phyloP scores from a whole-genome alignment of 495 filamentous ascomycete species.

The Aspergillus saccharolyticus region DNA sequence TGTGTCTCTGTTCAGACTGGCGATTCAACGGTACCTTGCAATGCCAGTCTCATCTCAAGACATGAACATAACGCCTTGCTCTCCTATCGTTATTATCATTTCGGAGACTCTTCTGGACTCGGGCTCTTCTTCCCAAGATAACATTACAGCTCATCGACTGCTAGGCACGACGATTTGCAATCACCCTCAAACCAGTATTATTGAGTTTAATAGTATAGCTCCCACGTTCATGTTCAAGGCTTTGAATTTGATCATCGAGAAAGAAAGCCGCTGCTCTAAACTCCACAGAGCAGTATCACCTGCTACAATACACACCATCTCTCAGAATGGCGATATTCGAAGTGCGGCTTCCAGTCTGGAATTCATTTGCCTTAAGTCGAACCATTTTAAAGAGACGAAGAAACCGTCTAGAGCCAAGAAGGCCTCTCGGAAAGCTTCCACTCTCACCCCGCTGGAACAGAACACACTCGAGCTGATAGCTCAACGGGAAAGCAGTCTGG shows the following conservation, averaged over 20 bases:
- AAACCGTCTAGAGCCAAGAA: slow-evolving; percentile 48
- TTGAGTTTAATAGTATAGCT: slow-evolving; percentile 91
- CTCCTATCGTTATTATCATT: slow-evolving; percentile 81
- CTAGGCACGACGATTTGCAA: slow-evolving; percentile 78
- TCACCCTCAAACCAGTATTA: slow-evolving; percentile 66
- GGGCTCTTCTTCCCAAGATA: slow-evolving; percentile 71
- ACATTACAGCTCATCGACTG: slow-evolving; percentile 82
- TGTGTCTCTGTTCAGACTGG: slow-evolving; percentile 67
- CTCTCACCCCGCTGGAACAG: slow-evolving; percentile 64
- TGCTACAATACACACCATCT: slow-evolving; percentile 64
- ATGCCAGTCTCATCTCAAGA: slow-evolving; percentile 29
- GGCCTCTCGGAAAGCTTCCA: slow-evolving; percentile 46
- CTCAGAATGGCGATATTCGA: slow-evolving; percentile 84
- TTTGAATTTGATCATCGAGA: slow-evolving; percentile 69
- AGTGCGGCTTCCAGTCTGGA: slow-evolving; percentile 86
- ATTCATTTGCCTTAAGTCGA: slow-evolving; percentile 77
- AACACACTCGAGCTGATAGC: slow-evolving; percentile 69
- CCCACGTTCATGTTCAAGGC: slow-evolving; percentile 82
- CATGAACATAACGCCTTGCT: slow-evolving; percentile 33
- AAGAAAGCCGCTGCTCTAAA: slow-evolving; percentile 69
- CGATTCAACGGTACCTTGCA: slow-evolving; percentile 70
- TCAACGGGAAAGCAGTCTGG: slow-evolving; percentile 78
- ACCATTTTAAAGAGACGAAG: slow-evolving; percentile 54
- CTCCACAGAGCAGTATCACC: slow-evolving; percentile 64
- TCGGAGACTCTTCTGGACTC: slow-evolving; percentile 81